Base-by-base conservation (phyloP, 2,329 filamentous ascomycete species). In the Alternaria arbusti region DNA sequence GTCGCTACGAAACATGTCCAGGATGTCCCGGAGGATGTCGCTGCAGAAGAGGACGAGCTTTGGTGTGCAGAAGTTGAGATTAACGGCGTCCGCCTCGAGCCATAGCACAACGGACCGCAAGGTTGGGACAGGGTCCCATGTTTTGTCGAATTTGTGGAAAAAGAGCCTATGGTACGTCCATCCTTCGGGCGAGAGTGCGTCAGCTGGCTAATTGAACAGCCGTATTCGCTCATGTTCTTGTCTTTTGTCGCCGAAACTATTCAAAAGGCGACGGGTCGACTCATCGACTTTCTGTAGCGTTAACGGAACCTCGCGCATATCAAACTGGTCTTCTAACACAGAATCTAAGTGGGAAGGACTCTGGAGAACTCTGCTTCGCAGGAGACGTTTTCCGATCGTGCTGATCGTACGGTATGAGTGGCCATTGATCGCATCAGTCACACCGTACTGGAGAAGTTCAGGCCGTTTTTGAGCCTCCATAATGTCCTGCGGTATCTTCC, bases 381-480 rank as follows among this genome's bases (percentile, higher is more conserved):
- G 1, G 1, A 40, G 36, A 1, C 36, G 36, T 40, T 17, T 17
- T 0, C 36, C 36, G 3, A 40, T 40, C 5, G 1, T 5, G 36
- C 36, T 17, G 1, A 40, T 40, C n/a, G 36, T 40, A 40, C 36
- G 36, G 36, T 40, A 17, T 0, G 36, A 11, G n/a, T 40, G 15
- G 36, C 36, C 36, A 0, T 2, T 2, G 1, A 40, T 40, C 1
- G 36, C 36, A 17, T 40, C 36, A 40, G 36, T 40, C 10, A 1
- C 3, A 3, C 36, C 36, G 4, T 5, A 5, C 32, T 5, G 3
- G 3, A 17, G 0, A 2, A 40, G 36, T 6, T 40, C n/a, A 3
- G 10, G 36, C 1, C 2, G 36, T 2, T n/a, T 40, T 0, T 40
- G 4, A 40, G 36, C 36, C 0, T 40, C n/a, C 0, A 0, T 1